Percentiles rank a stretch among this genome's conserved stretches.
Evolutionary conservation across 2,329 filamentous ascomycete species (phyloP).

Genomic region (Calonectria leucothoes): DNA sequence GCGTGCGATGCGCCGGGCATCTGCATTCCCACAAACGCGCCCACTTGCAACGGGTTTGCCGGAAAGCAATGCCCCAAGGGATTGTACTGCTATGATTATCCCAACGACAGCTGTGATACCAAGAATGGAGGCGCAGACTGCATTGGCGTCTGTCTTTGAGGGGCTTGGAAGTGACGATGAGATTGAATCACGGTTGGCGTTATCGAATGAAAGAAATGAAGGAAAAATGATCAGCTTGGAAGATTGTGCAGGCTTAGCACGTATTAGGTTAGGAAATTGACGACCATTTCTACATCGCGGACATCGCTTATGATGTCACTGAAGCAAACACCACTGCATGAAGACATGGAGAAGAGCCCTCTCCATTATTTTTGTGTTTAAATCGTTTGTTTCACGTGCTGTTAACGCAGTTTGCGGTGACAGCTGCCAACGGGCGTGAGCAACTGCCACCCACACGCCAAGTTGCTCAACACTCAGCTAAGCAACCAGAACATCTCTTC

Average conservation of each 20-base stretch:
- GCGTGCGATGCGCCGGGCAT: constrained; percentile 50
- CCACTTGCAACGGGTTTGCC: constrained; percentile 41
- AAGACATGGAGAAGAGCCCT: not conserved
- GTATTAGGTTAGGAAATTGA: not conserved
- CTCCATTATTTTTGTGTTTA: too few relatives aligned
- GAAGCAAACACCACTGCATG: too few relatives aligned
- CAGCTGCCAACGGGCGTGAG: not conserved
- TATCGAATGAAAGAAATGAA: not conserved
- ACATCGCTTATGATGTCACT: not conserved
- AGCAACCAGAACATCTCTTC: not conserved
- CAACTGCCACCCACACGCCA: not conserved
- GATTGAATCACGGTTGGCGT: not conserved
- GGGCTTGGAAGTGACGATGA: not conserved
- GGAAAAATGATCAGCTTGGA: not conserved
- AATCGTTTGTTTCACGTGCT: not conserved
- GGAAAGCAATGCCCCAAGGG: constrained; percentile 42
- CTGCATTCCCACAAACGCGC: constrained; percentile 40
- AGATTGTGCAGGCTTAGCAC: not conserved
- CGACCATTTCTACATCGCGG: not conserved
- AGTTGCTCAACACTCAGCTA: not conserved
- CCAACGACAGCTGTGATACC: constrained; percentile 43
- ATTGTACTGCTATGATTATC: constrained; percentile 44
- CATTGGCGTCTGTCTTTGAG: constrained; percentile 45
- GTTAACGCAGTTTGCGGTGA: not conserved
- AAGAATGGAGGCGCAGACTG: constrained; percentile 45